phyloP scores from a whole-genome alignment of 1,284 basidiomycete genomes.

The Meripilus lineatus region DNA sequence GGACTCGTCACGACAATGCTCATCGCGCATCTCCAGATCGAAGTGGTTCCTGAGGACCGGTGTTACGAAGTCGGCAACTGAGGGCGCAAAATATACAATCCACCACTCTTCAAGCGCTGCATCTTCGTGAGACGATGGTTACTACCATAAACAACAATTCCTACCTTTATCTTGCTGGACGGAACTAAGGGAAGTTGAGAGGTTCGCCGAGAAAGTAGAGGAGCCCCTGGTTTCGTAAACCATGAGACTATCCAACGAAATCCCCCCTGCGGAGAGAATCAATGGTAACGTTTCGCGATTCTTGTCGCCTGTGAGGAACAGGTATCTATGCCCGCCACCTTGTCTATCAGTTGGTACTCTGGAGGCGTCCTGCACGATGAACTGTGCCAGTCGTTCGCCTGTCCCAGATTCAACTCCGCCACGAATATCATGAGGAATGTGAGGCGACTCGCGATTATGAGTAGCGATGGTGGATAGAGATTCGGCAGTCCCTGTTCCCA shows the following conservation, averaged over 20 bases:
- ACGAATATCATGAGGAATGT: slow-evolving; percentile 38
- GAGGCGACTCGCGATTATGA: slow-evolving; percentile 25
- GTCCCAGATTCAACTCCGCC: slow-evolving; percentile 58
- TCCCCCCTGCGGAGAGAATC: slow-evolving; percentile 41
- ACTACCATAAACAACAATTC: background rate
- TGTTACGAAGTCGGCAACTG: slow-evolving; percentile 52
- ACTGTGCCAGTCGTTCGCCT: slow-evolving; percentile 58
- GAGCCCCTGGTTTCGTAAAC: slow-evolving; percentile 67
- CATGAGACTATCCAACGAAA: slow-evolving; percentile 46
- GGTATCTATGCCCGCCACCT: slow-evolving; percentile 26
- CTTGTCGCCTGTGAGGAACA: slow-evolving; percentile 81
- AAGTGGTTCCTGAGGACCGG: slow-evolving; percentile 49
- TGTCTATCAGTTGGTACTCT: slow-evolving; percentile 1
- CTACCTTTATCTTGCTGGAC: slow-evolving; percentile 13
- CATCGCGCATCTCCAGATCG: slow-evolving; percentile 13
- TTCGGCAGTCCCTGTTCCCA: slow-evolving; percentile 59
- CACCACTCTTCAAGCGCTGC: slow-evolving; percentile 55
- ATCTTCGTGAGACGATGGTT: too few species aligned
- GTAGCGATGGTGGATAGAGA: slow-evolving; percentile 36
- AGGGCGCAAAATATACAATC: slow-evolving; percentile 76
- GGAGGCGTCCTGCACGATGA: slow-evolving; percentile 48
- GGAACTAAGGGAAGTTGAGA: slow-evolving; percentile 32
- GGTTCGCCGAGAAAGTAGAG: slow-evolving; percentile 41
- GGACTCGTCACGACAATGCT: background rate
- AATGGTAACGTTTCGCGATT: slow-evolving; percentile 62